Evolutionary conservation across 805 yeast genomes (phyloP), one percentile per base, ranked within the genome.

Genomic region (Candida ascalaphidarum): DNA sequence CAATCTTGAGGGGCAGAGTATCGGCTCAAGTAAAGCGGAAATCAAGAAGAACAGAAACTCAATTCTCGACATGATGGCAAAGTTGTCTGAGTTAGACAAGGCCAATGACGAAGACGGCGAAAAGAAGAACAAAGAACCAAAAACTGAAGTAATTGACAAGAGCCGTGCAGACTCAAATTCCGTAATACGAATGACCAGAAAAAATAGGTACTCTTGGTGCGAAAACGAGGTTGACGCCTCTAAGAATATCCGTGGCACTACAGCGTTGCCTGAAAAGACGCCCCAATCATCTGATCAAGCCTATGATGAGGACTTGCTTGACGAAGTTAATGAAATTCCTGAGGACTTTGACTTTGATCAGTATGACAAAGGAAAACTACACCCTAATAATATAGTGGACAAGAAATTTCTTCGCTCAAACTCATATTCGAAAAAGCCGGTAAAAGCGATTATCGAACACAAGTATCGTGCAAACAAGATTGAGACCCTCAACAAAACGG

Each of bases 291-390:
- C n/a, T n/a, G n/a, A n/a, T n/a, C n/a, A n/a, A n/a, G n/a, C n/a
- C 22, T 55, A 55, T 25, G 45, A 7, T 8, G 18, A 54, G 26
- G 61, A 54, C 21, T 28, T 57, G 2, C 35, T 58, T 3, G 65
- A 58, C 32, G 65, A 58, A 35, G 43, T 55, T 11, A 58, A 58
- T 30, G 46, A 41, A 36, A 26, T 58, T 4, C 62, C 64, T 0
- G 60, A 48, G 28, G 67, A 60, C 37, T 60, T 40, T 37, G 67
- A 61, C 29, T 59, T 59, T 32, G 55, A 51, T 16, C 58, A 55
- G 14, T 40, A 47, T 19, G 37, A 41, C 8, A 24, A 36, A 31
- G 30, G 34, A 21, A 23, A 24, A n/a, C n/a, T n/a, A n/a, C n/a
- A n/a, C n/a, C n/a, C n/a, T n/a, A n/a, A 12, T 14, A 18, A 12